phyloP scores from a whole-genome alignment of 2,329 filamentous ascomycete species.

The Trichoderma lentiforme region DNA sequence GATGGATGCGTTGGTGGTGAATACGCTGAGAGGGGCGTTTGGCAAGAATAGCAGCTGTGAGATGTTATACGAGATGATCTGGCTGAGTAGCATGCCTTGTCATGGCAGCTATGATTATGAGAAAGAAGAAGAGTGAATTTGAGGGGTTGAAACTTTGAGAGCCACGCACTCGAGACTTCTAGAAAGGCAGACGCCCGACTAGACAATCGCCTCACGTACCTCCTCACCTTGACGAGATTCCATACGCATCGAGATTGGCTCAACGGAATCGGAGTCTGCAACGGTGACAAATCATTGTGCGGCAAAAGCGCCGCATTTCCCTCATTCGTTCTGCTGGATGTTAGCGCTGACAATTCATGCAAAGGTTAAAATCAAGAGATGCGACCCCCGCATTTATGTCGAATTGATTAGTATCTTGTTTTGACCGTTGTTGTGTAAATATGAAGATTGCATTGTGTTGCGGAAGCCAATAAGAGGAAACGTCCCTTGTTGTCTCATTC shows the following conservation, averaged over 20 bases:
- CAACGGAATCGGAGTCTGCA: neutral
- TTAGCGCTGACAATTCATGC: slow-evolving; percentile 6
- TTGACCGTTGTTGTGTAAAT: neutral
- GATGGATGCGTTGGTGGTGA: slow-evolving; percentile 13
- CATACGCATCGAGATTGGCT: neutral
- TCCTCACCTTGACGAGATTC: neutral
- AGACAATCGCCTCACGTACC: neutral
- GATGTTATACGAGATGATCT: neutral
- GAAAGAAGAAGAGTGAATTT: neutral
- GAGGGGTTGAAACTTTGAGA: neutral
- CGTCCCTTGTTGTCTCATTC: neutral
- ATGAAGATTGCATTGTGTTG: neutral
- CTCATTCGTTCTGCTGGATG: neutral
- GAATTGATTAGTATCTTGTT: neutral
- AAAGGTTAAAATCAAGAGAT: neutral
- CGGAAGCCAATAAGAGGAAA: neutral
- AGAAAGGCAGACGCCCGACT: neutral
- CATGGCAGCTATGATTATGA: neutral
- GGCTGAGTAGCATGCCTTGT: slow-evolving; percentile 1
- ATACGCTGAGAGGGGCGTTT: neutral
- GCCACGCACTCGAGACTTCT: neutral
- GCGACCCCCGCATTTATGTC: neutral
- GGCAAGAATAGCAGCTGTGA: neutral
- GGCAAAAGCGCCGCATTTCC: slow-evolving; percentile 1
- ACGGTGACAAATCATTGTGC: slow-evolving; percentile 8